Evolutionary conservation across 2,329 filamentous ascomycete species (phyloP), one percentile per base, ranked within the genome.

Genomic region (Tolypocladium tropicale): DNA sequence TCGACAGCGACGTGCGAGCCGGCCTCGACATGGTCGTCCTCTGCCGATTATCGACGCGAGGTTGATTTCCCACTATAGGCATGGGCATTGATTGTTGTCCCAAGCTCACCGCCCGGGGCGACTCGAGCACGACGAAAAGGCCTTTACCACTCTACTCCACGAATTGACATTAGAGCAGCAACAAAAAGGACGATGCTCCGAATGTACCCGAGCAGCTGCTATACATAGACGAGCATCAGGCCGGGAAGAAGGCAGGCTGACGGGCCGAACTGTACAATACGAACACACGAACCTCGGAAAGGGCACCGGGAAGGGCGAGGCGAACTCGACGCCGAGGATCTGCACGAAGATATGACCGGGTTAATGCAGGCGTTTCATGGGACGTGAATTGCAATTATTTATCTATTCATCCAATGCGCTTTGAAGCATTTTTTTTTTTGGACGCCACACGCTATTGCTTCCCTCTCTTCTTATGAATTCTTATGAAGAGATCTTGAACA

Each of bases 401-500:
- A 28, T 32, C 34, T n/a, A n/a, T n/a, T n/a, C 46, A 32, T 11
- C n/a, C 4, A 32, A 46, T 9, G 18, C 3, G 2, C 28, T 36
- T 21, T 28, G 23, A 23, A 12, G 14, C 25, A n/a, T n/a, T n/a
- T n/a, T n/a, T n/a, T n/a, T n/a, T n/a, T n/a, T n/a, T n/a, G n/a
- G n/a, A n/a, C n/a, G n/a, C n/a, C n/a, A n/a, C n/a, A n/a, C n/a
- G n/a, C n/a, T n/a, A n/a, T n/a, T n/a, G n/a, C n/a, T n/a, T n/a
- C n/a, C n/a, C n/a, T n/a, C n/a, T n/a, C n/a, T n/a, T n/a, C n/a
- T n/a, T n/a, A n/a, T n/a, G n/a, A 4, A 9, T 18, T 6, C 25
- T 21, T 65, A 37, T 21, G 28, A 58, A 1, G 62, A 52, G 10
- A 70, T 60, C 43, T 60, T 64, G 72, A 72, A 74, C 1, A 76